Percentiles rank a stretch among this genome's conserved stretches.
Conservation (phyloP, 768 basidiomycete genomes). For the Kwoniella mangroviensis region DNA sequence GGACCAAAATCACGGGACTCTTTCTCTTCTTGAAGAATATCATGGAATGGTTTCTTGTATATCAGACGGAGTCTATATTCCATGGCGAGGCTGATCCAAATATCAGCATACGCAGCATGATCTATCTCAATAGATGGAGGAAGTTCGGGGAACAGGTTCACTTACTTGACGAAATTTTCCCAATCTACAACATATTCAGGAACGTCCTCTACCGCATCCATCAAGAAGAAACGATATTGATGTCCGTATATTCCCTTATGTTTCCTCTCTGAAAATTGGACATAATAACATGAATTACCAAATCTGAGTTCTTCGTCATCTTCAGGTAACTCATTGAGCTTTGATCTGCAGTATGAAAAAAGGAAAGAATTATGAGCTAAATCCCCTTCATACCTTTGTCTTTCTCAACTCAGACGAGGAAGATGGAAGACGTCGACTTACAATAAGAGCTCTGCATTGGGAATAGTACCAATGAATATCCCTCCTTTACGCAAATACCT, state of each 20-base stretch:
- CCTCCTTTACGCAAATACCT: constrained; percentile 80
- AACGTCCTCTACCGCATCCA: constrained; percentile 95
- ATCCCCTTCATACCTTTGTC: too few relatives aligned
- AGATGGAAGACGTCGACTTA: constrained; percentile 58
- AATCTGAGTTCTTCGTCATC: constrained; percentile 75
- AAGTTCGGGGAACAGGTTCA: not conserved
- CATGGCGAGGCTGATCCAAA: constrained; percentile 69
- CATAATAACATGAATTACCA: constrained; percentile 87
- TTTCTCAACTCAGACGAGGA: too few relatives aligned
- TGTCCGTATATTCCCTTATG: constrained; percentile 75
- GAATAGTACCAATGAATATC: constrained; percentile 94
- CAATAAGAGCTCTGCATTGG: constrained; percentile 83
- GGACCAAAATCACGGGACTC: constrained; percentile 77
- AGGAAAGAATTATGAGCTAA: not conserved
- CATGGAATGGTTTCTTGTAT: constrained; percentile 88
- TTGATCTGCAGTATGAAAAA: constrained; percentile 62
- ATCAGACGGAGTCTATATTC: constrained; percentile 75
- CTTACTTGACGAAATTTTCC: constrained; percentile 85
- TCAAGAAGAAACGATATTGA: constrained; percentile 89
- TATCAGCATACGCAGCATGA: not conserved
- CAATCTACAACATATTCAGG: constrained; percentile 97
- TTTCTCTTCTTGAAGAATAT: constrained; percentile 80
- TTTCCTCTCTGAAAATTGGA: constrained; percentile 78
- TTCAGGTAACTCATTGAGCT: constrained; percentile 71
- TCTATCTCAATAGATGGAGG: constrained; percentile 20